Conservation (phyloP, 495 filamentous ascomycete species). For the Lasiosphaeria miniovina region DNA sequence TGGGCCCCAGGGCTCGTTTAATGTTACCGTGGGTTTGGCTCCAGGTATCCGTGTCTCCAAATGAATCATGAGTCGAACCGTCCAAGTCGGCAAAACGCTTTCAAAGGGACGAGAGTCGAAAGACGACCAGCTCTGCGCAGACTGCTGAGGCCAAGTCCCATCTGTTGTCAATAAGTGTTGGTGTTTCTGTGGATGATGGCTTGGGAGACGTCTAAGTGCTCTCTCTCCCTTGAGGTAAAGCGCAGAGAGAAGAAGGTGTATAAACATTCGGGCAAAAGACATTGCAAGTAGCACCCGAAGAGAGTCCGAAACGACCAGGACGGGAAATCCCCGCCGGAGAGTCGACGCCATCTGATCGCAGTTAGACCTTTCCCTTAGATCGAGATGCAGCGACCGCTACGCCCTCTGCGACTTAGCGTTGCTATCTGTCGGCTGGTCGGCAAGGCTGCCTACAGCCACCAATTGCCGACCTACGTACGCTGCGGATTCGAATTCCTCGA, state of each 20-base stretch:
- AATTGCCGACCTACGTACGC: slow-evolving; percentile 24
- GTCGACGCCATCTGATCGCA: neutral
- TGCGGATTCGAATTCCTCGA: slow-evolving; percentile 5
- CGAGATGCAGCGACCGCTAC: slow-evolving; percentile 3
- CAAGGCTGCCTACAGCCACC: slow-evolving; percentile 5
- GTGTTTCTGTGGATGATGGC: too few relatives aligned
- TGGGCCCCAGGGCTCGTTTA: neutral
- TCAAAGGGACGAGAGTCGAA: neutral
- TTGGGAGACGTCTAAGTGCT: too few relatives aligned
- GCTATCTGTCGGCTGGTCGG: slow-evolving; percentile 9
- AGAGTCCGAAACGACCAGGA: too few relatives aligned
- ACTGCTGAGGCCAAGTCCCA: too few relatives aligned
- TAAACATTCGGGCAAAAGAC: too few relatives aligned
- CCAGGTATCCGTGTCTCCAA: neutral
- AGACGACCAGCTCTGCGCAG: neutral
- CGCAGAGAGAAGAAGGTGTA: too few relatives aligned
- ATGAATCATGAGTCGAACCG: neutral
- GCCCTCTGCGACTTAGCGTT: neutral
- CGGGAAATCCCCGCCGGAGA: neutral
- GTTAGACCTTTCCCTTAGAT: neutral
- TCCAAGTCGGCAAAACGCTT: neutral
- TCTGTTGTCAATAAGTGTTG: too few relatives aligned
- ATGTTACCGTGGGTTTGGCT: slow-evolving; percentile 17
- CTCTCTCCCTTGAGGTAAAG: too few relatives aligned
- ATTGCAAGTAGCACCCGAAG: too few relatives aligned